Evolutionary conservation across 164 flowering plant species (phyloP).

Genomic region (Hamamelis virginiana): DNA sequence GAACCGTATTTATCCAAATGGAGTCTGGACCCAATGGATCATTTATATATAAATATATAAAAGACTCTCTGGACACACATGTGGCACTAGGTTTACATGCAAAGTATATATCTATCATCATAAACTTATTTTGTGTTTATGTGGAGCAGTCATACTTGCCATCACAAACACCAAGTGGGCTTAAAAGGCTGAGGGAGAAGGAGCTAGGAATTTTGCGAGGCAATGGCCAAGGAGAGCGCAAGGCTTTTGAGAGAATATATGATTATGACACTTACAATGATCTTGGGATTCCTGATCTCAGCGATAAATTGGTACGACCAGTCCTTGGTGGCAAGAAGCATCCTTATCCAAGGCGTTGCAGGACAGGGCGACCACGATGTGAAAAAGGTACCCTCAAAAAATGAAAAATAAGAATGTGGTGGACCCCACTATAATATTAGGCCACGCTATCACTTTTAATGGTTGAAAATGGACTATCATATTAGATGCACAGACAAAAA

Average conservation of each 20-base stretch:
- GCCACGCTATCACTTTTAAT: too few relatives aligned
- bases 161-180: conserved; percentile 54
- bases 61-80: too few relatives aligned
- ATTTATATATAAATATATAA: too few relatives aligned
- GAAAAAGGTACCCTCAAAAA: too few relatives aligned
- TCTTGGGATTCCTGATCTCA: conserved; percentile 52
- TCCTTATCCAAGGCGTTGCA: conserved; percentile 71
- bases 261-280: conserved; percentile 70
- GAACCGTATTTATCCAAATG: too few relatives aligned
- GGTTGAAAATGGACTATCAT: too few relatives aligned
- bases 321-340: conserved; percentile 50
- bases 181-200: conserved; percentile 35
- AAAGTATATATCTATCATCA: too few relatives aligned
- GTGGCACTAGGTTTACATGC: too few relatives aligned
- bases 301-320: conserved; percentile 30
- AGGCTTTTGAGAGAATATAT: conserved; percentile 47
- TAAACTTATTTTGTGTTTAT: not conserved
- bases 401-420: too few relatives aligned
- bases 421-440: too few relatives aligned
- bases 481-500: too few relatives aligned
- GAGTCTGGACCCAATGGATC: too few relatives aligned
- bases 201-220: conserved; percentile 51
- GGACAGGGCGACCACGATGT: conserved; percentile 56
- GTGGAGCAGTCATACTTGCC: conserved; percentile 60
- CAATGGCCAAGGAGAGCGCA: conserved; percentile 41